phyloP scores from a whole-genome alignment of 352 stramenopile species.

The Phytopythium boreale region DNA sequence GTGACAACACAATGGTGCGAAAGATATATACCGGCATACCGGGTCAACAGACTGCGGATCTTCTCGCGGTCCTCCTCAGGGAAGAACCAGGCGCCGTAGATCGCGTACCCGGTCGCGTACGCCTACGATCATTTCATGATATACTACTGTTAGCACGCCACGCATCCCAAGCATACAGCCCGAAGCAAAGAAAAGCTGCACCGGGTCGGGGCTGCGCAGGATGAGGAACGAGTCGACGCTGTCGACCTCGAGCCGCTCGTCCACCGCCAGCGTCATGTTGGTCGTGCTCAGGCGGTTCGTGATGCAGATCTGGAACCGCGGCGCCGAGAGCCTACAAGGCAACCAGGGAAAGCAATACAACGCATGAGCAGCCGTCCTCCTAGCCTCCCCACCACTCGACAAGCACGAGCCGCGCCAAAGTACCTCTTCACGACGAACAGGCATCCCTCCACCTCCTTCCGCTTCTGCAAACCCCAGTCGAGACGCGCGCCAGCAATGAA shows the following conservation, averaged over 20 bases:
- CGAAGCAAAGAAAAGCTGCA: conserved; percentile 17
- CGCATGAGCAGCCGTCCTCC: not conserved
- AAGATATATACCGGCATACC: conserved; percentile 29
- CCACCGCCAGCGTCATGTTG: conserved; percentile 78
- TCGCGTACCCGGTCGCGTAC: conserved; percentile 62
- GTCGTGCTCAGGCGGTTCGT: conserved; percentile 88
- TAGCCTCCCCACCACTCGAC: not conserved
- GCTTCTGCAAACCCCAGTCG: conserved; percentile 47
- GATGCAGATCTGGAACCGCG: conserved; percentile 86
- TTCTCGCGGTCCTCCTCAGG: conserved; percentile 81
- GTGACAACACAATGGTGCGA: not conserved
- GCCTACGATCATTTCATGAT: conserved; percentile 17
- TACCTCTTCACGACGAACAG: conserved; percentile 84
- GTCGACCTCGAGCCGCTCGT: conserved; percentile 73
- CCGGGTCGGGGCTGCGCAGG: conserved; percentile 60
- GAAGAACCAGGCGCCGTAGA: conserved; percentile 88
- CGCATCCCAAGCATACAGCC: not conserved
- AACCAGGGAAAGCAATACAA: too few relatives aligned
- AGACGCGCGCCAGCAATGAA: not conserved
- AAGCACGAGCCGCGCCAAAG: too few relatives aligned
- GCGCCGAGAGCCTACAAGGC: conserved; percentile 49
- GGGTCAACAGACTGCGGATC: conserved; percentile 69
- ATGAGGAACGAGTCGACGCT: conserved; percentile 86
- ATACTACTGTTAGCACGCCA: not conserved
- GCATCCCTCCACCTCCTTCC: conserved; percentile 83